phyloP scores from a whole-genome alignment of 129 eudicot genomes.

The Centaurea solstitialis region DNA sequence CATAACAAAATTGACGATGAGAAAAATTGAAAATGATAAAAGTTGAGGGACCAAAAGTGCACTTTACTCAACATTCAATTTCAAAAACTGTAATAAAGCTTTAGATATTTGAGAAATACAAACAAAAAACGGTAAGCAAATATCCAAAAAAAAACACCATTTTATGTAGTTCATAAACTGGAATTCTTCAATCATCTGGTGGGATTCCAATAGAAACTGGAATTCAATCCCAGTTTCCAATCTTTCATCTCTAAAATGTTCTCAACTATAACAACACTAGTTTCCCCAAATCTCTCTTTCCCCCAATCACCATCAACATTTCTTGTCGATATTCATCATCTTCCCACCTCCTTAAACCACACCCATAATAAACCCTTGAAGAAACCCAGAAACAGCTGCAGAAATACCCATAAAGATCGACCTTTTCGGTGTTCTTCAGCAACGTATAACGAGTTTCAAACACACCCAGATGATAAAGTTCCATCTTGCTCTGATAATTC shows the following conservation, averaged over 20 bases:
- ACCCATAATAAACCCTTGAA: conserved; percentile 24
- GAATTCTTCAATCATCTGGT: conserved; percentile 2
- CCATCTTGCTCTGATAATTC: conserved; percentile 19
- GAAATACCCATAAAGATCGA: conserved; percentile 10
- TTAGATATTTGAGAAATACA: neutral
- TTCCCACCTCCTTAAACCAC: conserved; percentile 17
- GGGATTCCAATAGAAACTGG: conserved; percentile 7
- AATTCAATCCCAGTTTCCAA: conserved; percentile 9
- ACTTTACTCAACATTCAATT: neutral
- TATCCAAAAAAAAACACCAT: neutral
- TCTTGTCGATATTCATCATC: conserved; percentile 33
- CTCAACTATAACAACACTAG: conserved; percentile 22
- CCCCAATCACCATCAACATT: conserved; percentile 21
- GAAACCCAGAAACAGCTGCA: conserved; percentile 13
- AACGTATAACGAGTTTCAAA: neutral
- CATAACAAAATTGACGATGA: no score
- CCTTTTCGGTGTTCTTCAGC: conserved; percentile 3
- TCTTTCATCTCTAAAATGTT: conserved; percentile 27
- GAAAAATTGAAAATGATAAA: no score
- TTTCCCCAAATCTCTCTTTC: conserved; percentile 18
- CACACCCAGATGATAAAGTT: conserved; percentile 25
- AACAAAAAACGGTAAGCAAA: neutral
- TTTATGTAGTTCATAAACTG: neutral
- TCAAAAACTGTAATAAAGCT: neutral
- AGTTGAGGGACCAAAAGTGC: no score